Evolutionary conservation across 75 land plant species (phyloP).

Genomic region (Sequoia sempervirens): DNA sequence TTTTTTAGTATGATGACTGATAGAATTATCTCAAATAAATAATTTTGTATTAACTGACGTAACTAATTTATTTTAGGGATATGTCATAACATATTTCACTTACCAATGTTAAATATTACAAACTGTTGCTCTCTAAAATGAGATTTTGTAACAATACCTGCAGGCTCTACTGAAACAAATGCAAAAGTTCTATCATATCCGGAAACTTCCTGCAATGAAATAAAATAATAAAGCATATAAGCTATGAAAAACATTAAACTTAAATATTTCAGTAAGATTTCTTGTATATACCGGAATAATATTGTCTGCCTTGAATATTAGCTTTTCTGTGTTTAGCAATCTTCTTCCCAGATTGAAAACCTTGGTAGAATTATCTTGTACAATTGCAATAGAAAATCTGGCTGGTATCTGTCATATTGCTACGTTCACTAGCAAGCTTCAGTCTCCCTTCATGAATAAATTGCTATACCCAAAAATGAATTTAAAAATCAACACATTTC

Average conservation of each 20-base stretch:
- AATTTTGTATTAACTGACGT: background rate
- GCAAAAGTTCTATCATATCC: conserved; percentile 22
- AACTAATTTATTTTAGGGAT: background rate
- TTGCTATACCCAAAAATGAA: background rate
- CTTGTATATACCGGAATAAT: background rate
- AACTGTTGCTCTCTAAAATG: conserved; percentile 44
- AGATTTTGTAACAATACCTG: conserved; percentile 63
- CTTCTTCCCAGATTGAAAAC: conserved; percentile 35
- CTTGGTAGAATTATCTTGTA: conserved; percentile 14
- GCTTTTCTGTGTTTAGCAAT: conserved; percentile 73
- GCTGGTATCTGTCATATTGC: conserved; percentile 57
- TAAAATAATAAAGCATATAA: conserved; percentile 3
- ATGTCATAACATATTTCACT: conserved; percentile 15
- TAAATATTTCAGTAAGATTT: conserved; percentile 13
- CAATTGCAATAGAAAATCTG: conserved; percentile 51
- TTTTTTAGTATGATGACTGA: background rate
- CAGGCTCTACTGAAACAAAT: conserved; percentile 63
- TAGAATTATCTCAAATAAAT: background rate
- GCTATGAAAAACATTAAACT: background rate
- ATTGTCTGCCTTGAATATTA: conserved; percentile 50
- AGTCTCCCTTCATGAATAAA: background rate
- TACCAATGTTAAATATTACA: conserved; percentile 76
- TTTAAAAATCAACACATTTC: background rate
- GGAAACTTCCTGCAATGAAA: conserved; percentile 5
- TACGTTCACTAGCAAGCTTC: background rate